Base-by-base conservation (phyloP, 805 yeast species). In the Yamadazyma ubonensis region DNA sequence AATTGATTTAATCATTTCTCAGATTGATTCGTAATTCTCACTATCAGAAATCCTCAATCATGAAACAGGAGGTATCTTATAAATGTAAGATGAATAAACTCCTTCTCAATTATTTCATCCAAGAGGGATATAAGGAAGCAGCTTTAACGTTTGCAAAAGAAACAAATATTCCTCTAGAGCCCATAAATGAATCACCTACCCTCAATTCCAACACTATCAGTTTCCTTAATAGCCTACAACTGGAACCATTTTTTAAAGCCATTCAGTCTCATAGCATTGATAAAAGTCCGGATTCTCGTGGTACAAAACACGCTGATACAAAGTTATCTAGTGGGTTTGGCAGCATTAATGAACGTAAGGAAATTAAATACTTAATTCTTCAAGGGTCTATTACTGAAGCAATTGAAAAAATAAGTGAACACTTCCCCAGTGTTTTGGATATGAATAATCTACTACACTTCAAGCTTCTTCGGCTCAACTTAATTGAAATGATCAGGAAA, bases 401-500 rank as follows among this genome's bases (percentile, higher is more conserved):
- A 1, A 79, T 84, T 12, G 67, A 67, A 35, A 60, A 67, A 45
- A 70, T 86, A 33, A 79, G 79, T 50, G 71, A 75, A 38, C 56
- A 72, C 30, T 82, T 78, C 54, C 90, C 91, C 1, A 76, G 76
- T 19, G 62, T 85, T 18, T 63, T 86, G 27, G 91, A 84, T 48
- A 66, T 71, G 27, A 76, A 82, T 50, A 78, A 78, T 37, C 68
- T 73, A 19, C 63, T 87, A 18, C 87, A 87, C 58, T 88, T 87
- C 64, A 77, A 82, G 53, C 63, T 89, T 27, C 63, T 88, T 43
- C 70, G 90, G 36, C 65, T 88, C 47, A 83, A 83, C 51, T 66
- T 90, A 48, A 81, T 88, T 26, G 96, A 90, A 59, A 79, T 85
- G 78, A 87, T 89, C 26, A 63, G 91, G 27, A 55, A 55, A n/a